These are phyloP conservation scores for Vitis vinifera DNA, from an alignment of 164 flowering plant genomes.

Conservation along the genomic window DNA sequence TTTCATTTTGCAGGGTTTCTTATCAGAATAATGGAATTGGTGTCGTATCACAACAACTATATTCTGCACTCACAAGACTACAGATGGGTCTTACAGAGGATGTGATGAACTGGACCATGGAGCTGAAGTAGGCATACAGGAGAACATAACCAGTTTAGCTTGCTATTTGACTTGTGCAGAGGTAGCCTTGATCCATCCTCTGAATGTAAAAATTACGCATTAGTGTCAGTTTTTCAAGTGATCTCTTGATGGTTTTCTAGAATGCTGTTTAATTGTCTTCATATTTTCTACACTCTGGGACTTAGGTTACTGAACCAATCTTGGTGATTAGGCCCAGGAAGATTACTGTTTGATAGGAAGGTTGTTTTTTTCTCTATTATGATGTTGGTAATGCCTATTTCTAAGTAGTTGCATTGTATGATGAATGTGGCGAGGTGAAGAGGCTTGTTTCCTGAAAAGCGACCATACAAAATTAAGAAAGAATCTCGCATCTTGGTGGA, in stretches of 20 bases:
- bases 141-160: not conserved
- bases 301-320: no score
- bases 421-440: no score
- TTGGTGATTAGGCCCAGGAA: no score
- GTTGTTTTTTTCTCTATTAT: no score
- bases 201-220: not conserved
- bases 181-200: not conserved
- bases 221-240: not conserved
- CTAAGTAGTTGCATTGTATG: no score
- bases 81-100: constrained; percentile 90
- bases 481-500: no score
- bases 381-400: no score
- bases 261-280: not conserved
- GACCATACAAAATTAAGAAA: no score
- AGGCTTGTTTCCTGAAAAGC: no score
- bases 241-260: not conserved
- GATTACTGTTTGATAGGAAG: no score
- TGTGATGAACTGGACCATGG: constrained; percentile 75
- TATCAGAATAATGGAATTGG: constrained; percentile 67
- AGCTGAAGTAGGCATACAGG: constrained; percentile 41
- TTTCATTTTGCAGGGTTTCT: constrained; percentile 46
- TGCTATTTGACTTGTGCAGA: not conserved
- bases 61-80: constrained; percentile 66
- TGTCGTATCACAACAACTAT: constrained; percentile 66
- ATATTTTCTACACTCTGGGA: not conserved